Conservation (phyloP, 2,329 filamentous ascomycete genomes). For the Byssochlamys sp. region DNA sequence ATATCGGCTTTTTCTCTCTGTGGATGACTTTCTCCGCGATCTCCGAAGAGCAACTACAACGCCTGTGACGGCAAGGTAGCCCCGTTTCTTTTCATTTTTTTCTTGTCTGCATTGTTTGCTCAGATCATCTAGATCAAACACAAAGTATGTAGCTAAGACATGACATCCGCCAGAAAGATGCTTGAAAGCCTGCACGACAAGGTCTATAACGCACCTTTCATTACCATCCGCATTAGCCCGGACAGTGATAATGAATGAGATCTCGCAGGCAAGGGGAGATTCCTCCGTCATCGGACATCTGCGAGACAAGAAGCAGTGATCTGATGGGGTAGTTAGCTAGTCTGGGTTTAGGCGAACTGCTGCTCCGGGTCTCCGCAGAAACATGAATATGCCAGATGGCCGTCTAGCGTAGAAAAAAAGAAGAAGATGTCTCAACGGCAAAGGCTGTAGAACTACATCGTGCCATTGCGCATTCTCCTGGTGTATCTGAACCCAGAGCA, state of each 20-base stretch:
- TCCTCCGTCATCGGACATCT: conserved; percentile 16
- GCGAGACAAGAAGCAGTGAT: background rate
- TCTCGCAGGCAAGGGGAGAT: background rate
- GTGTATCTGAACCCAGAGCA: background rate
- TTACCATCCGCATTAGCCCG: background rate
- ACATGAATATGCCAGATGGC: background rate
- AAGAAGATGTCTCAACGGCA: conserved; percentile 1
- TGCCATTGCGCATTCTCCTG: background rate
- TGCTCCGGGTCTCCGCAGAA: background rate
- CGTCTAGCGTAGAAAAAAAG: background rate
- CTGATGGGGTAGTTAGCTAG: background rate
- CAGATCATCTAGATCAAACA: background rate
- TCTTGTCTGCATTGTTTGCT: background rate
- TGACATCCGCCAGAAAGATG: background rate
- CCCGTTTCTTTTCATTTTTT: background rate
- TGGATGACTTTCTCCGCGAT: background rate
- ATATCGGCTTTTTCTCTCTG: background rate
- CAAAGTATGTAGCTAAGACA: background rate
- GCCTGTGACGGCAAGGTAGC: background rate
- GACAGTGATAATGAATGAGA: background rate
- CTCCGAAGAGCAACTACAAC: background rate
- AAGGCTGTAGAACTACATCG: background rate
- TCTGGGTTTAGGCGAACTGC: background rate
- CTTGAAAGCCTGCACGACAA: background rate
- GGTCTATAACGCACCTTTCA: background rate